Evolutionary conservation across 192 early-diverging fungal species (phyloP).

Genomic region (Podila verticillata): DNA sequence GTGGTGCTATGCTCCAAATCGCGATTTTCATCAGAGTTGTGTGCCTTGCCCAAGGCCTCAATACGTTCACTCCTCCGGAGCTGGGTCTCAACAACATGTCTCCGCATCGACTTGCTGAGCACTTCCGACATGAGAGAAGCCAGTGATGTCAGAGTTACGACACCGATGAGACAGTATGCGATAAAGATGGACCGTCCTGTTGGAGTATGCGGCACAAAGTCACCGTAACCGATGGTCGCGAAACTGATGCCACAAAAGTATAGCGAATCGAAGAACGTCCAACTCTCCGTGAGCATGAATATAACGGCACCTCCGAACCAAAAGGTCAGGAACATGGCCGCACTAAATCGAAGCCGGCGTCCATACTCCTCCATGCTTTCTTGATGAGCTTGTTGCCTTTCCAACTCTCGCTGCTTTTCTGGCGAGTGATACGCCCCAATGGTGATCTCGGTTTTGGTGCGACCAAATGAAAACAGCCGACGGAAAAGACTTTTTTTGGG

Average conservation of each 20-base stretch:
- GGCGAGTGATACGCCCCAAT: background rate
- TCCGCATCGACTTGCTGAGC: slow-evolving; percentile 24
- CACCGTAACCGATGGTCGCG: slow-evolving; percentile 36
- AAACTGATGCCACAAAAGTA: slow-evolving; percentile 35
- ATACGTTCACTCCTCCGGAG: background rate
- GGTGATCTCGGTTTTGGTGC: background rate
- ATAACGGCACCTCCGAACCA: slow-evolving; percentile 35
- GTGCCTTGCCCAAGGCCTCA: slow-evolving; percentile 3
- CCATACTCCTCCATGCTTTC: slow-evolving; percentile 34
- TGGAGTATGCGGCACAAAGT: slow-evolving; percentile 11
- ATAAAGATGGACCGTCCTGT: slow-evolving; percentile 22
- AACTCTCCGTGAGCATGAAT: slow-evolving; percentile 26
- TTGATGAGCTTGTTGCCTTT: slow-evolving; percentile 12
- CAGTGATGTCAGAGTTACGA: slow-evolving; percentile 33
- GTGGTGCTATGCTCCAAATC: slow-evolving; percentile 3
- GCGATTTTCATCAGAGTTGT: background rate
- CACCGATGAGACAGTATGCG: slow-evolving; percentile 26
- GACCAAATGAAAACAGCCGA: background rate
- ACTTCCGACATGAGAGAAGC: slow-evolving; percentile 35
- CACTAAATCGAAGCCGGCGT: slow-evolving; percentile 12
- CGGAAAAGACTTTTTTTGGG: background rate
- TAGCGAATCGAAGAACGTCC: slow-evolving; percentile 19
- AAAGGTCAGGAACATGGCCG: slow-evolving; percentile 18
- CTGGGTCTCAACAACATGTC: slow-evolving; percentile 31
- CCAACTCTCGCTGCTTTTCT: slow-evolving; percentile 16